Conservation (phyloP, 2,329 filamentous ascomycete genomes). For the Trichoderma oligosporum region DNA sequence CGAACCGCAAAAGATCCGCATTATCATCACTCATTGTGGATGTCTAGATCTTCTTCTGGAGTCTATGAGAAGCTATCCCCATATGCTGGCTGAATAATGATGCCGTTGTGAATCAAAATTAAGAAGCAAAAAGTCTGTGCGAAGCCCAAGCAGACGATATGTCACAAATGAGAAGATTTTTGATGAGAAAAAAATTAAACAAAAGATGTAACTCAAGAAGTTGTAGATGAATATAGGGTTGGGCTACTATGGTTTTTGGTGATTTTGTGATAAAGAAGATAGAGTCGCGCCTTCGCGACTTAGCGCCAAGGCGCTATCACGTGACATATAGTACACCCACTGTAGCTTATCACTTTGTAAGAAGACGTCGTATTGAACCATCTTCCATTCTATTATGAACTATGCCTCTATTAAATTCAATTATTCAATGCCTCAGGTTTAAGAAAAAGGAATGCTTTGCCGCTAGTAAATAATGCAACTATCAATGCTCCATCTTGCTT, state of each 20-base stretch:
- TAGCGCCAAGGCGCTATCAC: conserved; percentile 7
- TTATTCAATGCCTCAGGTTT: neutral
- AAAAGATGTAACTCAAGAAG: neutral
- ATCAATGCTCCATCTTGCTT: neutral
- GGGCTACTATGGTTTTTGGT: neutral
- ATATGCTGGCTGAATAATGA: too few relatives aligned
- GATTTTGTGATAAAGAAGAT: neutral
- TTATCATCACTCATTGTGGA: conserved; percentile 36
- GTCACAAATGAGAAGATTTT: too few relatives aligned
- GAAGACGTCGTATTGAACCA: too few relatives aligned
- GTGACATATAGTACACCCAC: neutral
- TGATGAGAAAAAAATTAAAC: neutral
- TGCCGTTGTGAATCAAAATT: too few relatives aligned
- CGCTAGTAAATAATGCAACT: neutral
- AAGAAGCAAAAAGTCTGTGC: too few relatives aligned
- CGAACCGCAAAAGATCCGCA: conserved; percentile 50
- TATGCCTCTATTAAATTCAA: neutral
- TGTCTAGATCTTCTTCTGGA: neutral
- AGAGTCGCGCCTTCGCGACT: conserved; percentile 6
- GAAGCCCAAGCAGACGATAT: too few relatives aligned
- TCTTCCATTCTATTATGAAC: neutral
- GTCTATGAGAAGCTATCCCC: neutral
- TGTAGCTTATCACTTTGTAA: too few relatives aligned
- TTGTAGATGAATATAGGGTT: neutral
- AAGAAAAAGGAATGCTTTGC: neutral